Percentiles rank a stretch among this genome's conserved stretches.
phyloP scores from a whole-genome alignment of 805 yeast genomes.

The Tetrapisispora arboricola region DNA sequence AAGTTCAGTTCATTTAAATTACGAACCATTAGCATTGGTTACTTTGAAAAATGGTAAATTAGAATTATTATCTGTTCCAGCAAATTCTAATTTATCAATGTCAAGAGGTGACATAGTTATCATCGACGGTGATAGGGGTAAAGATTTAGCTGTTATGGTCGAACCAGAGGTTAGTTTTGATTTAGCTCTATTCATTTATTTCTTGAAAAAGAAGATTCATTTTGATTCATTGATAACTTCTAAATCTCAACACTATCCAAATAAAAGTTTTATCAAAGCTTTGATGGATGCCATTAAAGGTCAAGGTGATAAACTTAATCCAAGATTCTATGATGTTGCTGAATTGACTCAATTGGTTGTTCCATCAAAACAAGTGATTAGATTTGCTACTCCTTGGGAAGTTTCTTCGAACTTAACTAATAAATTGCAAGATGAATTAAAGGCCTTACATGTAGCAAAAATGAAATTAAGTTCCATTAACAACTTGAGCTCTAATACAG shows the following conservation, averaged over 20 bases:
- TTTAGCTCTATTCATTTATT: constrained; percentile 61
- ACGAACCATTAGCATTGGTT: constrained; percentile 35
- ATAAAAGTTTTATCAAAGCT: constrained; percentile 20
- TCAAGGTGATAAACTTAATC: constrained; percentile 18
- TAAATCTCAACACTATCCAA: constrained; percentile 23
- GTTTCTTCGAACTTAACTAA: constrained; percentile 44
- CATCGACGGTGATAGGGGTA: constrained; percentile 79
- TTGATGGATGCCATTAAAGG: constrained; percentile 18
- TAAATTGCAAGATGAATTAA: constrained; percentile 61
- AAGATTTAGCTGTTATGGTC: constrained; percentile 63
- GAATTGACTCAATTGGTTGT: constrained; percentile 45
- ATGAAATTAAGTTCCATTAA: constrained; percentile 36
- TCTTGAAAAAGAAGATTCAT: constrained; percentile 64
- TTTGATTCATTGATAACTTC: constrained; percentile 28
- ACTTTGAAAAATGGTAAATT: constrained; percentile 55
- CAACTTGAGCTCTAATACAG: constrained; percentile 6
- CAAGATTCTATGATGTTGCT: constrained; percentile 32
- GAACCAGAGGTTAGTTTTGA: constrained; percentile 55
- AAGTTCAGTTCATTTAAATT: background rate
- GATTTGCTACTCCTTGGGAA: constrained; percentile 70
- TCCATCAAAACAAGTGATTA: constrained; percentile 66
- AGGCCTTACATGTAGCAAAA: constrained; percentile 57
- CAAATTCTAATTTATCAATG: constrained; percentile 49
- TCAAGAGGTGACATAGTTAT: constrained; percentile 57
- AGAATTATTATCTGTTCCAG: constrained; percentile 60